Conservation (phyloP, 2,329 filamentous ascomycete genomes). For the Aspergillus oerlinghausenensis region DNA sequence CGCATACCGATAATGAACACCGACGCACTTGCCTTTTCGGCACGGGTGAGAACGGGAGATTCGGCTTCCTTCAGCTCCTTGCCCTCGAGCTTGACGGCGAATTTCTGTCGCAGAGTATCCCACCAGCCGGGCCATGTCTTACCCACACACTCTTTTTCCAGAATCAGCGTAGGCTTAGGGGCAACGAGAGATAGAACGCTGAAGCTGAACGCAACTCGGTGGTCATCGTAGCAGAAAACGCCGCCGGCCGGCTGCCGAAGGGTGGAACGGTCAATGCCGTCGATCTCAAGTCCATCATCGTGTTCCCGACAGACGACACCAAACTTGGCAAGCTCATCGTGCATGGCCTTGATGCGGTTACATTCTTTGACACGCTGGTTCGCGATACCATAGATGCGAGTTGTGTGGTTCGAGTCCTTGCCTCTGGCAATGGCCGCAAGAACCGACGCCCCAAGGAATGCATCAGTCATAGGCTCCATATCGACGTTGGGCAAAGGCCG, state of each 20-base stretch:
- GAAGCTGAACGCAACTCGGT: slow-evolving; percentile 98
- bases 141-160: slow-evolving; percentile 86
- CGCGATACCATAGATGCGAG: slow-evolving; percentile 86
- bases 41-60: slow-evolving; percentile 32
- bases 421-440: slow-evolving; percentile 83
- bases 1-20: slow-evolving; percentile 97
- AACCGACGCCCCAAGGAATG: slow-evolving; percentile 91
- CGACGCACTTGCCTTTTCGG: slow-evolving; percentile 52
- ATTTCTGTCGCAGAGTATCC: slow-evolving; percentile 77
- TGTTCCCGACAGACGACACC: slow-evolving; percentile 81
- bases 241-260: slow-evolving; percentile 57
- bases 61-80: slow-evolving; percentile 53
- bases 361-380: slow-evolving; percentile 98
- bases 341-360: slow-evolving; percentile 94
- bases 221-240: slow-evolving; percentile 93
- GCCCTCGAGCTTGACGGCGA: slow-evolving; percentile 72
- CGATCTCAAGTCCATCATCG: slow-evolving; percentile 80
- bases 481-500: slow-evolving; percentile 77
- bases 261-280: slow-evolving; percentile 51
- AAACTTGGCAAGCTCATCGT: slow-evolving; percentile 89
- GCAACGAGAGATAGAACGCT: slow-evolving; percentile 76
- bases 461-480: slow-evolving; percentile 99
- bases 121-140: slow-evolving; percentile 99
- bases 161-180: slow-evolving; percentile 67
- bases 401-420: slow-evolving; percentile 57